These are phyloP conservation scores for Leccinum rimulosum DNA, from an alignment of 768 basidiomycete genomes.

Conservation along the genomic window DNA sequence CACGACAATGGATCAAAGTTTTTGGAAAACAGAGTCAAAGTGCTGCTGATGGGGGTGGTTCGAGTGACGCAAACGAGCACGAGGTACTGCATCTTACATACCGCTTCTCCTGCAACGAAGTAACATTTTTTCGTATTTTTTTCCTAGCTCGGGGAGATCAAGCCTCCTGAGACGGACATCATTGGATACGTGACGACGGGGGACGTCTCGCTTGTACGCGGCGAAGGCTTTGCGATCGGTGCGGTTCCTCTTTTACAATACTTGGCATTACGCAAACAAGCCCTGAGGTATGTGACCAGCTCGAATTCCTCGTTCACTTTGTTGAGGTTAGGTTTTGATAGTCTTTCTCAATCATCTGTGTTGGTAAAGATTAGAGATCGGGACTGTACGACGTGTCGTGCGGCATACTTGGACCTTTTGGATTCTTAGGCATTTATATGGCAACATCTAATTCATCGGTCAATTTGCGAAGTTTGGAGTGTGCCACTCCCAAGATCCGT, in stretches of 20 bases:
- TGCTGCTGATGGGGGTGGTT: conserved; percentile 14
- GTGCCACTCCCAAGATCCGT: too few species aligned
- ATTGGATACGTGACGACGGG: conserved; percentile 88
- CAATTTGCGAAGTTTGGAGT: not conserved
- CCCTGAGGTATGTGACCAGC: conserved; percentile 31
- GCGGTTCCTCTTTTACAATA: conserved; percentile 58
- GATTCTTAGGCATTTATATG: conserved; percentile 15
- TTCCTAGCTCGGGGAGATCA: conserved; percentile 44
- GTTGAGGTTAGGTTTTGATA: conserved; percentile 1
- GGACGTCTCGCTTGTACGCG: conserved; percentile 74
- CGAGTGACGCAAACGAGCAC: conserved; percentile 20
- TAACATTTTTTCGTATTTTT: not conserved
- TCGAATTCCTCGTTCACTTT: not conserved
- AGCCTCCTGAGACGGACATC: conserved; percentile 43
- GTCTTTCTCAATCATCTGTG: conserved; percentile 30
- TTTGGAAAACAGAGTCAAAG: conserved; percentile 19
- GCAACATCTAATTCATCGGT: not conserved
- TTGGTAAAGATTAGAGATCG: conserved; percentile 67
- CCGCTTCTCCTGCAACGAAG: not conserved
- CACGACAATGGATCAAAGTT: conserved; percentile 44
- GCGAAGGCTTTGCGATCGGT: conserved; percentile 76
- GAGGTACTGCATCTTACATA: conserved; percentile 26
- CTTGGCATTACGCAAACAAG: conserved; percentile 52
- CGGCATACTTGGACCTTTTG: conserved; percentile 44
- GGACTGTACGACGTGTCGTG: conserved; percentile 52